A percentile compares a stretch with the other conserved stretches of the same genome.
phyloP scores from a whole-genome alignment of 2,329 filamentous ascomycete genomes.

The Graphiopsis chlorocephala region DNA sequence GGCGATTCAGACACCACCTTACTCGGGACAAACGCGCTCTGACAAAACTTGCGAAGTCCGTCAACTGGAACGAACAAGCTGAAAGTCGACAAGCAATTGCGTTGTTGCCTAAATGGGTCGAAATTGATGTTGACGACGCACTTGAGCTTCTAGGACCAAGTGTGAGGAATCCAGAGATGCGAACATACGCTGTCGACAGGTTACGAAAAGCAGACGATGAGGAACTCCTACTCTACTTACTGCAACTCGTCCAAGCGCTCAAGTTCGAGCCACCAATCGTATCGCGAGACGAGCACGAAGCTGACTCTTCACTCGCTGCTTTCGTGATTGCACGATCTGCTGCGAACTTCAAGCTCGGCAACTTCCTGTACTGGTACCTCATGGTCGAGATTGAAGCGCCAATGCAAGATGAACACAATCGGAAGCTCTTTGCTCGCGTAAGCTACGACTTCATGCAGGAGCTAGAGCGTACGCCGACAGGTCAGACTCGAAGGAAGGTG shows the following conservation, averaged over 20 bases:
- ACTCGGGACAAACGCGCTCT: constrained; percentile 82
- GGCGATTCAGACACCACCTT: constrained; percentile 95
- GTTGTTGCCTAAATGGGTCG: constrained; percentile 87
- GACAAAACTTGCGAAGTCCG: constrained; percentile 97
- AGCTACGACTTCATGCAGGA: constrained; percentile 96
- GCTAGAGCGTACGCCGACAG: constrained; percentile 68
- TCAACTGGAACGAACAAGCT: constrained; percentile 83
- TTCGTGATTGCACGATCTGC: constrained; percentile 88
- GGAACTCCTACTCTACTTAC: constrained; percentile 83
- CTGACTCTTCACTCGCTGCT: constrained; percentile 79
- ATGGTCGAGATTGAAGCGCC: constrained; percentile 80
- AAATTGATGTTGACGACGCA: constrained; percentile 95
- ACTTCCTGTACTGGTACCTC: constrained; percentile 96
- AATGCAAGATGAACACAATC: constrained; percentile 68
- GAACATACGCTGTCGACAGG: constrained; percentile 89
- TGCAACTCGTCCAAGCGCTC: constrained; percentile 92
- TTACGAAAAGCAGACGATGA: constrained; percentile 89
- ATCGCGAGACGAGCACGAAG: constrained; percentile 42
- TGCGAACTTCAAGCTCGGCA: constrained; percentile 84
- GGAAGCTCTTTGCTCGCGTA: constrained; percentile 85
- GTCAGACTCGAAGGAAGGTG: constrained; percentile 69
- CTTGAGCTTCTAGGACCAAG: constrained; percentile 89
- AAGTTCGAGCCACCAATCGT: constrained; percentile 79
- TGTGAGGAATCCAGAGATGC: constrained; percentile 82
- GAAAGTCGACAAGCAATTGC: constrained; percentile 89